Evolutionary conservation across 2,329 filamentous ascomycete species (phyloP), one percentile per base, ranked within the genome.

Genomic region (Alternaria hordeiaustralica): DNA sequence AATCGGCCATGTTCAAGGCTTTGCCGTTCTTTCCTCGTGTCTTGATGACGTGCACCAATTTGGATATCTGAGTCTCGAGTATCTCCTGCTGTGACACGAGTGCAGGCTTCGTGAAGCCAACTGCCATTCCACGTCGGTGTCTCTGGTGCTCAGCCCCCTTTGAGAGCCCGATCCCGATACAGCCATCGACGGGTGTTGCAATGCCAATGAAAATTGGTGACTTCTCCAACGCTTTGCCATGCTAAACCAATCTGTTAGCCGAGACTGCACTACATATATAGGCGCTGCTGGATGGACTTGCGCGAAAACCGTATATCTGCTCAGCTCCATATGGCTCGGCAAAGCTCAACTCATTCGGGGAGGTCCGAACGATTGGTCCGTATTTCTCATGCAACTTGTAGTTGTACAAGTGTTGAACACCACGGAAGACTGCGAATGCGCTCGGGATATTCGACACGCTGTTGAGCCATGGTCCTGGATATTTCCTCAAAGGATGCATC

Each of bases 121-220:
- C 25, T 46, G 54, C 54, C 54, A 56, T 30, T 56, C 26, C 54
- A 12, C 54, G 54, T 36, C 54, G 54, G 3, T 56, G 54, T n/a
- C 54, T 44, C 6, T 26, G n/a, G 21, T 56, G 54, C 25, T 56
- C 54, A 13, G 25, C 11, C 2, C 54, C 54, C n/a, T 26, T 56
- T 23, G 54, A 26, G 26, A 56, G 54, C 6, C 54, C 54, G 15
- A 56, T 47, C 6, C 54, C 54, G 8, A 56, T 28, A 5, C 54
- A 56, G 26, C 54, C 54, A 9, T 56, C 44, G 7, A 56, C 33
- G 8, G 54, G 54, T 15, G 15, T 23, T n/a, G 33, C 54, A 6
- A 47, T 28, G 4, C 54, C 54, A n/a, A 56, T 56, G 26, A 56
- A 56, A 4, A 56, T 6, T 3, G 43, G 54, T 7, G 25, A 15